Base-by-base conservation (phyloP, 2,329 filamentous ascomycete species). In the Pochonia chlamydosporia region DNA sequence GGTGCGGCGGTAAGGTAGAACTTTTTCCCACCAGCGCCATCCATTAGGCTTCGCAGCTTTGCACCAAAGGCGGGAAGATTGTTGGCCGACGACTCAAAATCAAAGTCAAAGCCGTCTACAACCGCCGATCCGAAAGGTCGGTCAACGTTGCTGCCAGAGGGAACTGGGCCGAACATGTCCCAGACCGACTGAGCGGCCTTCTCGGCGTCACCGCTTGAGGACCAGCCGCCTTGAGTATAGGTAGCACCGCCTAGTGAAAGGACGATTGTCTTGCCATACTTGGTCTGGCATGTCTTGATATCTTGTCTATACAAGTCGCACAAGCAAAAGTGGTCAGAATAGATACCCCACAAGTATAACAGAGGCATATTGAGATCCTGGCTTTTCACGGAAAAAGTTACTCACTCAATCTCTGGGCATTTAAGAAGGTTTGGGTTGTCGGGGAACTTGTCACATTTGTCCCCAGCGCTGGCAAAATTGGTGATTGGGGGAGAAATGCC, bases 51-150 rank as follows among this genome's bases (percentile, higher is more conserved):
- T 25, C 82, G 78, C 9, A 88, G 73, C 46, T 74, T 68, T 31
- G 72, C 68, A 2, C 75, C 82, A 55, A 89, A 86, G 1, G 77
- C 66, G 0, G 70, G 72, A 66, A 85, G 80, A 65, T 87, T 82
- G 41, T 64, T 63, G 13, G 77, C 75, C 3, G 65, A 63, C 4
- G 77, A 71, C 66, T 89, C 85, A 52, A 89, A 82, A 62, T 90
- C 86, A 53, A 89, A 81, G 64, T 90, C 86, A 62, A 90, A 89
- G 4, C 87, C 87, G 61, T 90, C 84, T 36, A 90, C 67, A 4
- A 79, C 71, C 9, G 81, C 78, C 11, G 67, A 64, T 18, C 48
- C 48, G 21, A 50, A 50, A 3, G 86, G 86, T 8, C 87, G 79
- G 47, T 78, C 71, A 7, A 68, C 68, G 2, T 63, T 64, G 36